Evolutionary conservation across 345 rosid species (phyloP).

Genomic region (Durio zibethinus): DNA sequence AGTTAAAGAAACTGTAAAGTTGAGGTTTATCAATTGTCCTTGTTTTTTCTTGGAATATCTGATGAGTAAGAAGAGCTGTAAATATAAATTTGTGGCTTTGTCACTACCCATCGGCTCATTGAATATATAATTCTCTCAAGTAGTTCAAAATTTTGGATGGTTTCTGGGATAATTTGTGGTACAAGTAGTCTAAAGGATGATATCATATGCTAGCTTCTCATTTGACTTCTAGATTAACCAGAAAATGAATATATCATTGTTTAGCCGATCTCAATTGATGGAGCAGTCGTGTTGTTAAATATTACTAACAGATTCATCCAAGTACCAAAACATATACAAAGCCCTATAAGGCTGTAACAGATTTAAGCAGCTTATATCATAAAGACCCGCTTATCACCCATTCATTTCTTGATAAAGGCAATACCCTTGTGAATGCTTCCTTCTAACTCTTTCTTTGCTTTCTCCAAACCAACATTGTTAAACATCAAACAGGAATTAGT

Average conservation of each 20-base stretch:
- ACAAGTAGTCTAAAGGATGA: background rate
- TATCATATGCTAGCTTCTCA: background rate
- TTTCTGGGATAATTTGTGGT: background rate
- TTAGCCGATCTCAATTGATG: background rate
- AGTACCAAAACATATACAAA: background rate
- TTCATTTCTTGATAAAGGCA: conserved; percentile 56
- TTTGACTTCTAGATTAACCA: background rate
- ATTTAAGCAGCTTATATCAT: background rate
- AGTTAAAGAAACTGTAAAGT: conserved; percentile 12
- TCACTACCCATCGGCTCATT: background rate
- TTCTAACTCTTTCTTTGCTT: conserved; percentile 66
- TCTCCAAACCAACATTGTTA: conserved; percentile 62
- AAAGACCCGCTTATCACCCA: background rate
- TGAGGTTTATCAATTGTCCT: background rate
- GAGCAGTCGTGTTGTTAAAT: background rate
- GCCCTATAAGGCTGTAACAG: background rate
- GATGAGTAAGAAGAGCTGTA: background rate
- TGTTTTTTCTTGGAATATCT: background rate
- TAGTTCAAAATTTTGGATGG: background rate
- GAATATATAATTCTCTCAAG: background rate
- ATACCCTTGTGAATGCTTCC: conserved; percentile 78
- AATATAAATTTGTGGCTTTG: background rate
- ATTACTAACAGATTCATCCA: background rate
- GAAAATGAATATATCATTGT: background rate
- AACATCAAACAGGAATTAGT: background rate